Conservation (phyloP, 257 asterid genomes). For the Solanum corneliomulleri region DNA sequence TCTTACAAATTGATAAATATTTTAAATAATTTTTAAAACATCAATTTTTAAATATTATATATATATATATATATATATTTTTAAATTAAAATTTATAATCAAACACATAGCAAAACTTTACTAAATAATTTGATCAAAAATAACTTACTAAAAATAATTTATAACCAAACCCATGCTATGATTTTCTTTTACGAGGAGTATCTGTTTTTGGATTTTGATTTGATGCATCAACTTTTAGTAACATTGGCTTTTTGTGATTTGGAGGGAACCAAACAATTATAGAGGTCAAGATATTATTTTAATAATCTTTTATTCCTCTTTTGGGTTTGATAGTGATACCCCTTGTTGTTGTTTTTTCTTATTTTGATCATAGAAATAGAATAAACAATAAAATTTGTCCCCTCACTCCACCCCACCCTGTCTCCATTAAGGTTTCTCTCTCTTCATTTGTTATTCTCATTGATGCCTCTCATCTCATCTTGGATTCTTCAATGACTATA, state of each 20-base stretch:
- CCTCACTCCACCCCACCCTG: background rate
- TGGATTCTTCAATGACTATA: background rate
- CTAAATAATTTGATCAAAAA: no score
- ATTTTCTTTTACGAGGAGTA: background rate
- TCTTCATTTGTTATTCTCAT: background rate
- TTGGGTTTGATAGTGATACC: background rate
- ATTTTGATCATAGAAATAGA: background rate
- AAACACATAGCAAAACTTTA: no score
- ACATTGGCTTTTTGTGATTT: background rate
- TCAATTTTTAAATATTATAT: no score
- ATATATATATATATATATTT: no score
- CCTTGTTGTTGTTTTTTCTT: background rate
- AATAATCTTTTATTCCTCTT: constrained; percentile 2
- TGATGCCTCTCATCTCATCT: background rate
- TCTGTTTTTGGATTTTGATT: constrained; percentile 1
- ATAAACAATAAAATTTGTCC: background rate
- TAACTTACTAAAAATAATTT: no score
- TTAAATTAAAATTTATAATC: no score
- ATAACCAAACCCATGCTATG: background rate
- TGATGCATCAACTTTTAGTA: constrained; percentile 14
- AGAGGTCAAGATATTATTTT: constrained; percentile 32
- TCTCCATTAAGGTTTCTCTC: constrained; percentile 28
- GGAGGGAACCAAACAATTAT: constrained; percentile 5
- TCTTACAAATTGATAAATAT: background rate
- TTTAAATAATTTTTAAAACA: no score